Evolutionary conservation across 176 grass and related monocot genomes (phyloP).

Genomic region (Juncus effusus): DNA sequence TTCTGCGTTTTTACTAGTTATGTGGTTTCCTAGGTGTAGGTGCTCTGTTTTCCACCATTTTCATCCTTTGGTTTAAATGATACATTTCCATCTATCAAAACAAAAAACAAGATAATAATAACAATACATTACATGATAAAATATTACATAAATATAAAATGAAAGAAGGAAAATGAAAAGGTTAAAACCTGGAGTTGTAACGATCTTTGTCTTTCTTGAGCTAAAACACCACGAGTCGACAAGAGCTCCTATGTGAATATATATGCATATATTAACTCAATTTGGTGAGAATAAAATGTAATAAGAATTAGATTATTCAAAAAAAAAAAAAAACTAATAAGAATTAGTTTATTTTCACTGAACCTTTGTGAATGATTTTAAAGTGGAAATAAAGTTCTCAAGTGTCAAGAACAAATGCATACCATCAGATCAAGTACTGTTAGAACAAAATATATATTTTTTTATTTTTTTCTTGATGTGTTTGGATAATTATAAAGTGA

Average conservation of each 20-base stretch:
- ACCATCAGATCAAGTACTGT: no score
- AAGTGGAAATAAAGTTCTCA: no score
- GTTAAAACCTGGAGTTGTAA: conserved; percentile 77
- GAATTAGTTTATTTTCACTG: no score
- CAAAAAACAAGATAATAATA: conserved; percentile 15
- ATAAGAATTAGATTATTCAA: no score
- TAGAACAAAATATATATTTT: no score
- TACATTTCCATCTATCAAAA: conserved; percentile 73
- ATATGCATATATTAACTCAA: not conserved
- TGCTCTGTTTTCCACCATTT: conserved; percentile 66
- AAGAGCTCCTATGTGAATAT: conserved; percentile 53
- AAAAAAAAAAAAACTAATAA: no score
- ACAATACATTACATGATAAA: conserved; percentile 2
- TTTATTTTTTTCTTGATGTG: no score
- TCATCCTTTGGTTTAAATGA: conserved; percentile 79
- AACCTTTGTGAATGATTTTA: no score
- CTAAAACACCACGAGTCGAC: conserved; percentile 68
- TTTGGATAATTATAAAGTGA: no score
- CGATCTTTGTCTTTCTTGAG: conserved; percentile 61
- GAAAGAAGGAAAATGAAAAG: conserved; percentile 1
- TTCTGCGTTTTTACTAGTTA: conserved; percentile 27
- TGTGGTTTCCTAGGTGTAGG: conserved; percentile 69
- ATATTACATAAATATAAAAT: not conserved
- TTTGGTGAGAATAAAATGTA: no score
- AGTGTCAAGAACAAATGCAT: no score